Base-by-base conservation (phyloP, 2,329 filamentous ascomycete species). In the Aspergillus sp. region DNA sequence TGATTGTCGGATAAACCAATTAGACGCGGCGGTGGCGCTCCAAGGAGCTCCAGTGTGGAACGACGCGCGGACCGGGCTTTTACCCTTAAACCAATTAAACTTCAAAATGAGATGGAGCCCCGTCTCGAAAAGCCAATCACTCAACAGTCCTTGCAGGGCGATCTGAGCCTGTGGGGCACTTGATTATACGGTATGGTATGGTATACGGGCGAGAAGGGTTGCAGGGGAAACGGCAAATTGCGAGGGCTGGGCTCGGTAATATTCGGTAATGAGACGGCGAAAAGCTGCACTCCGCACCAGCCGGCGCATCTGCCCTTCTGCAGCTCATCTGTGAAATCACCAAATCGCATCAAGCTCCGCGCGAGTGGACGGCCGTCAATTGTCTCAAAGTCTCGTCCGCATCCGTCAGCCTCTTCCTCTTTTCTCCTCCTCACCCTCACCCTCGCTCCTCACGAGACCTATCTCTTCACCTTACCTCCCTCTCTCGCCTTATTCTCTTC, bases 41-140 rank as follows among this genome's bases (percentile, higher is more conserved):
- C 55, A 56, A 59, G 52, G 64, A 54, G 55, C 48, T 59, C 52
- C 55, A 51, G 45, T 46, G 49, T 57, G 58, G 60, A 51, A 52
- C 50, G 61, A 61, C 60, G 62, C 64, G 62, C 63, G 59, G 64
- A 62, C 61, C 33, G 24, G 23, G 17, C 17, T 48, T 19, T 48
- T 14, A 37, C 15, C 12, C 27, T 21, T 31, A 37, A 31, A 12
- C 46, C 27, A 67, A 63, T 67, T 6, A 60, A 3, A 17, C 6
- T 12, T 5, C 23, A 2, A 3, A 3, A 12, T 2, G 3, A 4
- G 12, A 21, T 23, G n/a, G 41, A 47, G 53, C 37, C 37, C 57
- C 57, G 46, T 56, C 53, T 23, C 15, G 15, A 45, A 23, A 46
- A 37, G 54, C 65, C 64, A 67, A 65, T 66, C 59, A 63, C 62